Evolutionary conservation across 768 basidiomycete genomes (phyloP).

Genomic region (Amanita thiersii): DNA sequence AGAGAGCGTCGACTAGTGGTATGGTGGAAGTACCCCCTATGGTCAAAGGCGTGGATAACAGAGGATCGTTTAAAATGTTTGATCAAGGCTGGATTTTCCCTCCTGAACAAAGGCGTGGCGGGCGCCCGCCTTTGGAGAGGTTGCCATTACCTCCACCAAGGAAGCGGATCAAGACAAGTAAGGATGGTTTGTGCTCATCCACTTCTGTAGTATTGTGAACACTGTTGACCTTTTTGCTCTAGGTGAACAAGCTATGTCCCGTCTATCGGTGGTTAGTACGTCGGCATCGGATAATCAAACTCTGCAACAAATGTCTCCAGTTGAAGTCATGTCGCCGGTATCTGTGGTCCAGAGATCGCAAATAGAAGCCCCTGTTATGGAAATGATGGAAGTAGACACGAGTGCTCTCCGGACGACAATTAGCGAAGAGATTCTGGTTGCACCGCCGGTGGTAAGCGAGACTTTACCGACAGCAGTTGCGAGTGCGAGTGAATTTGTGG

Average conservation of each 20-base stretch:
- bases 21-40: conserved; percentile 39
- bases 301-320: conserved; percentile 15
- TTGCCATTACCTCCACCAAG: conserved; percentile 41
- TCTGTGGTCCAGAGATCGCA: conserved; percentile 9
- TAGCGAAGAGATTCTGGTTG: conserved; percentile 2
- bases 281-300: conserved; percentile 38
- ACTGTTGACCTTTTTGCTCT: conserved; percentile 8
- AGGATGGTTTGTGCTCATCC: conserved; percentile 13
- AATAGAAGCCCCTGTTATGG: conserved; percentile 9
- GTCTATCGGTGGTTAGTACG: conserved; percentile 39
- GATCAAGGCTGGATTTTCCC: conserved; percentile 87
- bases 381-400: conserved; percentile 8
- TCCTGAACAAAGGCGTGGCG: conserved; percentile 59
- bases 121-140: conserved; percentile 39
- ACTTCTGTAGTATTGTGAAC: background rate
- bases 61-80: conserved; percentile 73
- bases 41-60: conserved; percentile 64
- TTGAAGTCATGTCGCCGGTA: conserved; percentile 17
- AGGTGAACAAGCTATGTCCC: conserved; percentile 29
- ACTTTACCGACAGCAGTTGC: background rate
- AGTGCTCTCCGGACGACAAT: conserved; percentile 8
- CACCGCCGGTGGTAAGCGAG: background rate
- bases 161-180: conserved; percentile 45
- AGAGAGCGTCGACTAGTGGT: conserved; percentile 18
- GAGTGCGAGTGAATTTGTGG: background rate